Percentiles rank a stretch among this genome's conserved stretches.
phyloP scores from a whole-genome alignment of 2,329 filamentous ascomycete species.

The Coniochaeta prunicola region DNA sequence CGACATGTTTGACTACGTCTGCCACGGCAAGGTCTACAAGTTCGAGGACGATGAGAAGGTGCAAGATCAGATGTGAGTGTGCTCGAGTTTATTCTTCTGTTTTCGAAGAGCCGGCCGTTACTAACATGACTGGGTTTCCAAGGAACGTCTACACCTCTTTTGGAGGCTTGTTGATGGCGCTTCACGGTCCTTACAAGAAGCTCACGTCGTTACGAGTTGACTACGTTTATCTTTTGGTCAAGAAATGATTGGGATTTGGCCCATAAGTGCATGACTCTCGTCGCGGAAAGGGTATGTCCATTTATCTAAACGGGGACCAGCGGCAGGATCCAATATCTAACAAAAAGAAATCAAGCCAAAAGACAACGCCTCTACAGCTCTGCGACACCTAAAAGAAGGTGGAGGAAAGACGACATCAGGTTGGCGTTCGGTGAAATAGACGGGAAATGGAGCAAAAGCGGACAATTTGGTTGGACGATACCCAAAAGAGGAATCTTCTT shows the following conservation, averaged over 20 bases:
- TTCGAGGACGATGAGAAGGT: conserved; percentile 75
- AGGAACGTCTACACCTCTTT: conserved; percentile 95
- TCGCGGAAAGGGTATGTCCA: neutral
- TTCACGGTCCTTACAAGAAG: conserved; percentile 94
- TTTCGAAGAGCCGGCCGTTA: no score
- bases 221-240: conserved; percentile 86
- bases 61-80: conserved; percentile 71
- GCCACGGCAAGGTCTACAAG: conserved; percentile 81
- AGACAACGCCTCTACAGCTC: neutral
- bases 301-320: neutral
- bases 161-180: conserved; percentile 80
- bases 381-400: neutral
- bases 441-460: conserved; percentile 8
- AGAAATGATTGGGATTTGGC: conserved; percentile 58
- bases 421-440: neutral
- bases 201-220: conserved; percentile 87
- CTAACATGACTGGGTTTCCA: conserved; percentile 7
- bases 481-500: conserved; percentile 7
- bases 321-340: neutral
- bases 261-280: neutral
- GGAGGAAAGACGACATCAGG: neutral
- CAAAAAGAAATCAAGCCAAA: neutral
- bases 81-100: no score
- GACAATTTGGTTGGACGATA: conserved; percentile 8
- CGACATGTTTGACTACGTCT: conserved; percentile 82